These are phyloP conservation scores for Staphylotrichum longicolle DNA, from an alignment of 495 filamentous ascomycete genomes.

Conservation along the genomic window DNA sequence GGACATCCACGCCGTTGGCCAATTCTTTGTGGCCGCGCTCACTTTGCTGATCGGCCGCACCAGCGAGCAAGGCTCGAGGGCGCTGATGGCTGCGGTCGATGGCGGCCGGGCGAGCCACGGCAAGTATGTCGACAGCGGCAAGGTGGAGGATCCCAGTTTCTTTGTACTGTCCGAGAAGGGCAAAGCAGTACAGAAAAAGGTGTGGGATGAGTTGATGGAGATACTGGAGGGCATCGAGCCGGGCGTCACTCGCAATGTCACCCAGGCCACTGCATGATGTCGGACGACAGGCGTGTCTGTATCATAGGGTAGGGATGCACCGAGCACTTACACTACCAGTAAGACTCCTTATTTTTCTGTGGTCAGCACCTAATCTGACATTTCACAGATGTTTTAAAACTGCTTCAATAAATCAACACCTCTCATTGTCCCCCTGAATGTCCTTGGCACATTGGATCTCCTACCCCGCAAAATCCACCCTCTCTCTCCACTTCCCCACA, in stretches of 20 bases:
- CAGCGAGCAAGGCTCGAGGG: conserved; percentile 50
- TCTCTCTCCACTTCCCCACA: conserved; percentile 15
- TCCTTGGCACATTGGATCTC: too few relatives aligned
- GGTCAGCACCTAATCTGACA: background rate
- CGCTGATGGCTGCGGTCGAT: conserved; percentile 40
- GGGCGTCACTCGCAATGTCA: conserved; percentile 28
- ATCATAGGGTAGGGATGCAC: too few relatives aligned
- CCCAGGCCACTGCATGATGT: background rate
- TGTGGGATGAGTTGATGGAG: conserved; percentile 33
- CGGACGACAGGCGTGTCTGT: background rate
- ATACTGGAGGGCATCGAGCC: conserved; percentile 36
- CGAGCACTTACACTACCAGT: background rate
- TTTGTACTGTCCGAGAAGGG: conserved; percentile 33
- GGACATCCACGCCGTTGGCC: conserved; percentile 26
- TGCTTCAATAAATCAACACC: too few relatives aligned
- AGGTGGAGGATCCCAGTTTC: conserved; percentile 19
- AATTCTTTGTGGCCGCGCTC: conserved; percentile 26
- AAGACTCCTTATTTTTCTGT: background rate
- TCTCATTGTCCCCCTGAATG: too few relatives aligned
- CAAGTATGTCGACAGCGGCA: conserved; percentile 41
- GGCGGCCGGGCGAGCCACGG: conserved; percentile 48
- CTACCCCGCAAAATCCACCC: conserved; percentile 18
- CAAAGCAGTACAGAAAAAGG: conserved; percentile 27
- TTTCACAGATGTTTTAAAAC: too few relatives aligned
- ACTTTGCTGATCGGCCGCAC: conserved; percentile 39